phyloP scores from a whole-genome alignment of 495 filamentous ascomycete genomes.

The Penicillium tannophilum region DNA sequence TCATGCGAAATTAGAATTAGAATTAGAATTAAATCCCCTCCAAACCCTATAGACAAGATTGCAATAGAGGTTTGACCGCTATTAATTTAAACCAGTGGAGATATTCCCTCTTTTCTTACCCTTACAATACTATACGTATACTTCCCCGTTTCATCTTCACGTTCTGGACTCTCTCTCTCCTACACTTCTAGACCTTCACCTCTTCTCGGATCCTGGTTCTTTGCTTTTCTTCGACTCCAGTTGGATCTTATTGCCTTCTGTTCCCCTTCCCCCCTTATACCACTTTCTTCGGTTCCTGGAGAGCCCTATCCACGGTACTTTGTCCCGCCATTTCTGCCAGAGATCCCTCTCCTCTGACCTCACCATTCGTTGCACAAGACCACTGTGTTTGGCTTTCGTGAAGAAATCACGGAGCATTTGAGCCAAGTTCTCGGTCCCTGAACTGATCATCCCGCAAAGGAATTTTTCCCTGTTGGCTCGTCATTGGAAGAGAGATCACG shows the following conservation, averaged over 20 bases:
- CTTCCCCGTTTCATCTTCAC: constrained; percentile 4
- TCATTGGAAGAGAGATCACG: constrained; percentile 13
- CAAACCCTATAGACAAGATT: neutral
- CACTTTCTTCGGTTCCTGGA: constrained; percentile 4
- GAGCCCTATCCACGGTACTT: constrained; percentile 23
- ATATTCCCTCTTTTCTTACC: constrained; percentile 1
- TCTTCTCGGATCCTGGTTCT: constrained; percentile 1
- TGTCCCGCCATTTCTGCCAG: constrained; percentile 19
- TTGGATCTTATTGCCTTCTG: constrained; percentile 5
- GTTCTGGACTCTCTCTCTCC: constrained; percentile 20
- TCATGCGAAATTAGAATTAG: too few species aligned
- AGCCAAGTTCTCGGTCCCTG: constrained; percentile 7
- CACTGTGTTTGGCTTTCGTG: constrained; percentile 19
- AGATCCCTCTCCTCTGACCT: constrained; percentile 22
- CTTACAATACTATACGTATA: constrained; percentile 1
- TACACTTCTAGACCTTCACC: constrained; percentile 8
- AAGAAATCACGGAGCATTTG: constrained; percentile 15
- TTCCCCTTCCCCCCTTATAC: constrained; percentile 9
- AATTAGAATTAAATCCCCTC: too few species aligned
- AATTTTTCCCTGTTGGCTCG: neutral
- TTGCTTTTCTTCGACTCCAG: constrained; percentile 9
- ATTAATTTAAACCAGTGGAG: too few species aligned
- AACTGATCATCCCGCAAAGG: neutral
- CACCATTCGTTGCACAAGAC: constrained; percentile 32
- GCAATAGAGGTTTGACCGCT: neutral